These are phyloP conservation scores for Entomortierella chlamydospora DNA, from an alignment of 192 early-diverging fungal genomes.

Conservation along the genomic window DNA sequence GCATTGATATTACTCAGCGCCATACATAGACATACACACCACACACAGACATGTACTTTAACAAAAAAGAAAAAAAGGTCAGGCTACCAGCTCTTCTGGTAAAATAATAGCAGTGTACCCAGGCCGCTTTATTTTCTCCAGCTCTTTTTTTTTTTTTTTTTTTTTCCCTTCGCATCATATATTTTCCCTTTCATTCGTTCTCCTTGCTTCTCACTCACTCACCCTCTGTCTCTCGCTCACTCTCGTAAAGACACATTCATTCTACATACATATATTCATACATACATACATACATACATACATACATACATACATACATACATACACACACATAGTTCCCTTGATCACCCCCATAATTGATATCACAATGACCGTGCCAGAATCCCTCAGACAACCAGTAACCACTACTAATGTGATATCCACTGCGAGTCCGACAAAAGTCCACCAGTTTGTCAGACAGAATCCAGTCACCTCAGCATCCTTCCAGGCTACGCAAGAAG, in stretches of 20 bases:
- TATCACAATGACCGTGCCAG: constrained; percentile 34
- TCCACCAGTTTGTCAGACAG: constrained; percentile 41
- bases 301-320: background rate
- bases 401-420: constrained; percentile 10
- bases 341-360: too few species aligned
- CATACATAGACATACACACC: too few species aligned
- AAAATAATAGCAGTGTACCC: too few species aligned
- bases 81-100: too few species aligned
- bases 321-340: background rate
- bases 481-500: constrained; percentile 38
- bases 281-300: too few species aligned
- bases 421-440: constrained; percentile 24
- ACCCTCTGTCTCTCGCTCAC: background rate
- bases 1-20: too few species aligned
- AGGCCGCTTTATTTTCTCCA: too few species aligned
- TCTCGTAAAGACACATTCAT: background rate
- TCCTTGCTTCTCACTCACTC: background rate
- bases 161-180: too few species aligned
- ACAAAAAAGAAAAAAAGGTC: too few species aligned
- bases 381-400: constrained; percentile 20
- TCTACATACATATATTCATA: background rate
- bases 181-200: background rate
- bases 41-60: too few species aligned
- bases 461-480: constrained; percentile 21
- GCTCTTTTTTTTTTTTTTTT: background rate